These are phyloP conservation scores for Populus hybrid DNA, from an alignment of 441 rosid genomes.

Conservation along the genomic window DNA sequence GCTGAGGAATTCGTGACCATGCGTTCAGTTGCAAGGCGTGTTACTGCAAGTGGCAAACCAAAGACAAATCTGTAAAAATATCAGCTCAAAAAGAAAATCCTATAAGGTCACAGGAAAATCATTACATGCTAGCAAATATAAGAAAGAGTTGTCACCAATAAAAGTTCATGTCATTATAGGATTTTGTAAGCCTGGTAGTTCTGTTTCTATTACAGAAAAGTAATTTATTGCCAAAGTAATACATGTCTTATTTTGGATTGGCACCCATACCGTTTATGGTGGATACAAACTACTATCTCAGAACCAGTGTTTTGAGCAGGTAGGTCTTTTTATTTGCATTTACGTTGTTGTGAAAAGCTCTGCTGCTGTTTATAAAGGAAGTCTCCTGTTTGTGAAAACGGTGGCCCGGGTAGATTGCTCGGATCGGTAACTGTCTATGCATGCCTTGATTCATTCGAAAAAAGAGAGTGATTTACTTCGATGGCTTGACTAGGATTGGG, in stretches of 20 bases:
- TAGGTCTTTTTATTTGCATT: too few species aligned
- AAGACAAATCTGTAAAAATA: slow-evolving; percentile 56
- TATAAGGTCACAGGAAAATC: background rate
- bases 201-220: background rate
- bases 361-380: background rate
- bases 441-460: background rate
- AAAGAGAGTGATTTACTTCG: background rate
- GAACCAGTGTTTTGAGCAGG: background rate
- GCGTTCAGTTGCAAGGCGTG: slow-evolving; percentile 72
- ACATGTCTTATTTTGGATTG: background rate
- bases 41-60: slow-evolving; percentile 41
- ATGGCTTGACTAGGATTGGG: too few species aligned
- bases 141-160: slow-evolving; percentile 2
- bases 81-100: background rate
- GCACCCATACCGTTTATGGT: background rate
- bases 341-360: too few species aligned
- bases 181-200: background rate
- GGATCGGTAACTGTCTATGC: background rate
- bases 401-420: background rate
- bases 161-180: background rate
- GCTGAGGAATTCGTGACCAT: slow-evolving; percentile 99
- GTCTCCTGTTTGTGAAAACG: background rate
- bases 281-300: background rate
- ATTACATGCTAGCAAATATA: background rate
- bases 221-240: background rate